Percentiles rank a stretch among this genome's conserved stretches.
phyloP scores from a whole-genome alignment of 495 filamentous ascomycete genomes.

The Cercophora sp. region DNA sequence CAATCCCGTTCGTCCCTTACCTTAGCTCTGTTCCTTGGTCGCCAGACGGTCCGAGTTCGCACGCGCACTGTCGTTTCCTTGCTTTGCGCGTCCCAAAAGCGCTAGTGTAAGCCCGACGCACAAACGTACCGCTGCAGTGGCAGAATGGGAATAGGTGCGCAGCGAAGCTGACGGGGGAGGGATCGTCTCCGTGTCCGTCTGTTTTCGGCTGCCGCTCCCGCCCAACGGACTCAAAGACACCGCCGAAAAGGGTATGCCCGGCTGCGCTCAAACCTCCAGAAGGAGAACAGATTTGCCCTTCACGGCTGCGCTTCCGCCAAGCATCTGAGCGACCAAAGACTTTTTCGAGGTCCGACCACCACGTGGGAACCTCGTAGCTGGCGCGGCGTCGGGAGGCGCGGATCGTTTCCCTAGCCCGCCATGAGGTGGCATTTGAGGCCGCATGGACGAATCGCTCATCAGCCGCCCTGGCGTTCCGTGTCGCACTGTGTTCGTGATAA shows the following conservation, averaged over 20 bases:
- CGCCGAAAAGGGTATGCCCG: background rate
- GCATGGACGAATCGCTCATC: background rate
- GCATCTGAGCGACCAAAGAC: background rate
- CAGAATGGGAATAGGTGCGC: no score
- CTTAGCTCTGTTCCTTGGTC: no score
- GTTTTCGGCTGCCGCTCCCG: background rate
- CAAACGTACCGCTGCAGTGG: no score
- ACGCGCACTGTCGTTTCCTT: no score
- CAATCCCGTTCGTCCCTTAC: no score
- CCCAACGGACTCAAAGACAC: background rate
- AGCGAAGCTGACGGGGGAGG: background rate
- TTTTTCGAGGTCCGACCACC: constrained; percentile 4
- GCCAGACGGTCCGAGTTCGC: no score
- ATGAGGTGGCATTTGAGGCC: background rate
- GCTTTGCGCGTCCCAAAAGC: no score
- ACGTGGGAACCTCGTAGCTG: constrained; percentile 1
- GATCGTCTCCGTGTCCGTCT: background rate
- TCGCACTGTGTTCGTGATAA: no score
- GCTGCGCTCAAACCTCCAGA: background rate
- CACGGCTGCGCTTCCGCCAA: background rate
- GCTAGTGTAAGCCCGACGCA: no score
- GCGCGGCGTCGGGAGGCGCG: background rate
- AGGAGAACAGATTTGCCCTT: no score
- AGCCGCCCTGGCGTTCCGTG: background rate
- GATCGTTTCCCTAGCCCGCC: background rate